phyloP scores from a whole-genome alignment of 2,329 filamentous ascomycete species.

The Neopestalotiopsis sp. region DNA sequence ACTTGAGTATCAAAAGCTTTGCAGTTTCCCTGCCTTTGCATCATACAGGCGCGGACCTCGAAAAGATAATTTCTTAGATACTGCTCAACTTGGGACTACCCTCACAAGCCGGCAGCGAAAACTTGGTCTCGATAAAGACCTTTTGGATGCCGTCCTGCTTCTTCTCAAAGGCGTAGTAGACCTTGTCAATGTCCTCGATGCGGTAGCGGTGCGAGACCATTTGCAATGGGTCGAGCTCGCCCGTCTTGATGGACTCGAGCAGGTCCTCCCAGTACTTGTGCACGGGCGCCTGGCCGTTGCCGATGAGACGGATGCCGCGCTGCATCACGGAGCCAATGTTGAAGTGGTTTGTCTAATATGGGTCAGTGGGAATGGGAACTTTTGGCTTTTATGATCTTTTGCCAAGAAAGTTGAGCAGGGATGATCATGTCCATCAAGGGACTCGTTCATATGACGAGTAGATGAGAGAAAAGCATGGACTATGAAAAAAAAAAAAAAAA shows the following conservation, averaged over 20 bases:
- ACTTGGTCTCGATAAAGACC: slow-evolving; percentile 70
- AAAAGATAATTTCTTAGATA: slow-evolving; percentile 28
- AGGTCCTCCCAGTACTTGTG: slow-evolving; percentile 85
- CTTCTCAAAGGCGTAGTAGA: slow-evolving; percentile 68
- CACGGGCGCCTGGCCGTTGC: slow-evolving; percentile 72
- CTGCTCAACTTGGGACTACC: slow-evolving; percentile 51
- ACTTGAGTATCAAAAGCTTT: too few relatives aligned
- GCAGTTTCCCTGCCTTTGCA: too few relatives aligned
- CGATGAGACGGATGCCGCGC: slow-evolving; percentile 79
- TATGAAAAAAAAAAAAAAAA: not conserved
- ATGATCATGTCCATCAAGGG: slow-evolving; percentile 12
- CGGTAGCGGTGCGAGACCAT: slow-evolving; percentile 83
- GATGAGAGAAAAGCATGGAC: too few relatives aligned
- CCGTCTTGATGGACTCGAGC: slow-evolving; percentile 69
- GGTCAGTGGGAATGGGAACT: too few relatives aligned
- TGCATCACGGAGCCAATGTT: slow-evolving; percentile 87
- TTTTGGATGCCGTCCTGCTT: slow-evolving; percentile 79
- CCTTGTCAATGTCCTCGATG: slow-evolving; percentile 73
- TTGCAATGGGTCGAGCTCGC: slow-evolving; percentile 74
- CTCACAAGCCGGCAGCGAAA: slow-evolving; percentile 52
- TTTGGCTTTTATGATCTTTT: too few relatives aligned
- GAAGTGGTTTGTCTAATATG: slow-evolving; percentile 75
- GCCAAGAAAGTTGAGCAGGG: not conserved
- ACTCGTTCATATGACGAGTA: not conserved
- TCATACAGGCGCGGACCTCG: not conserved